Evolutionary conservation across 2,329 filamentous ascomycete genomes (phyloP), one percentile per base, ranked within the genome.

Genomic region (Aspergillus fumigatiaffinis): DNA sequence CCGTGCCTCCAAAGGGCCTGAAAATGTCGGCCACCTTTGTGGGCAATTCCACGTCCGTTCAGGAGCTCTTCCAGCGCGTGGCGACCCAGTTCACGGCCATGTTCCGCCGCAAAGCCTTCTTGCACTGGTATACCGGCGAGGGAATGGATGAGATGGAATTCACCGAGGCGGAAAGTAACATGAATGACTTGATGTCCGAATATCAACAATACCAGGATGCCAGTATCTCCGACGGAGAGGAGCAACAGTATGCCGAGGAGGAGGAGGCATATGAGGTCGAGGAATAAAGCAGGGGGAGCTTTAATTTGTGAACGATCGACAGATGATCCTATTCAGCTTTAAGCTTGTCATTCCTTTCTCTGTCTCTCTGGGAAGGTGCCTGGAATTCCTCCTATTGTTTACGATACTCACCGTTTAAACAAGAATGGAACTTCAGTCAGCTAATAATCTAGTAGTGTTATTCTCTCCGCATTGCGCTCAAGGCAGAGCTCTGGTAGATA

Each of bases 71-170:
- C 90, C 97, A 99, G 91, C 93, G 94, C 87, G 84, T 99, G 71
- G 94, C 93, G 76, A 94, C 97, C 81, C 94, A 99, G 84, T 99
- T 99, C 87, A 92, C 89, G 82, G 94, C 92, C 77, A 99, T 99
- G 94, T 99, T 99, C 89, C 87, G 94, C 83, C 92, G 94, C 83
- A 99, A 97, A 90, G 94, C 94, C 87, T 99, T 99, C 92, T 91
- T 99, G 87, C 94, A 97, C 85, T 99, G 94, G 94, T 99, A 99
- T 84, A 99, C 94, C 87, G 92, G 92, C 76, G 94, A 99, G 87
- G 94, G 94, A 83, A 99, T 99, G 94, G 94, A 99, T 82, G 94
- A 99, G 89, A 97, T 99, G 94, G 94, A 99, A 84, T 99, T 99
- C 85, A 99, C 94, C 76, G 94, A 99, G 87, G 94, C 94, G 71